Conservation (phyloP, 495 filamentous ascomycete genomes). For the Hyphodiscus hymeniophilus region DNA sequence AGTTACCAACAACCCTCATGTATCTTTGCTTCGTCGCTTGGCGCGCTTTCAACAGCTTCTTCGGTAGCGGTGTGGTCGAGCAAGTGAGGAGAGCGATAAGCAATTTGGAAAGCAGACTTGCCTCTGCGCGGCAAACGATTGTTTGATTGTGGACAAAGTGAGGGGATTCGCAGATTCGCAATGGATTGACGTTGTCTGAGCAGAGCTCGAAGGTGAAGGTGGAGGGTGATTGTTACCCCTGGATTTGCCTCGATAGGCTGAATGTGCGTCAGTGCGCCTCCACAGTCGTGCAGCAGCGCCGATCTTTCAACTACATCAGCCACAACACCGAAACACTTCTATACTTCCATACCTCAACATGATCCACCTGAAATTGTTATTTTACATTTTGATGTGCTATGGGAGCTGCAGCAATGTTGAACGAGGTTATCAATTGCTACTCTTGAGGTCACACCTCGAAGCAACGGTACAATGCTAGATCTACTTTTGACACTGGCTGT, state of each 20-base stretch:
- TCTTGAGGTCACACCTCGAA: not conserved
- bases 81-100: not conserved
- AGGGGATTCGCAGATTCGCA: not conserved
- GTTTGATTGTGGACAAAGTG: not conserved
- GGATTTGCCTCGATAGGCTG: not conserved
- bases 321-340: not conserved
- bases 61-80: not conserved
- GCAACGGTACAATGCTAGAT: constrained; percentile 17
- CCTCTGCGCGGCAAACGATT: not conserved
- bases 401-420: too few species aligned
- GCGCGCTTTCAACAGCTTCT: too few species aligned
- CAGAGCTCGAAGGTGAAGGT: not conserved
- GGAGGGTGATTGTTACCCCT: not conserved
- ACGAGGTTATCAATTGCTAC: too few species aligned
- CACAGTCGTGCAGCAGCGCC: too few species aligned
- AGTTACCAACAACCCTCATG: constrained; percentile 13
- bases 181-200: too few species aligned
- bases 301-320: too few species aligned
- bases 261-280: not conserved
- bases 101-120: not conserved
- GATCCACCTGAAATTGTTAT: not conserved
- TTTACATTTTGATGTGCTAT: not conserved
- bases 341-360: not conserved
- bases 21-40: not conserved
- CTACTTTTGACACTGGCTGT: constrained; percentile 18